Evolutionary conservation across 2,329 filamentous ascomycete species (phyloP).

Genomic region (Fusarium nygamai): DNA sequence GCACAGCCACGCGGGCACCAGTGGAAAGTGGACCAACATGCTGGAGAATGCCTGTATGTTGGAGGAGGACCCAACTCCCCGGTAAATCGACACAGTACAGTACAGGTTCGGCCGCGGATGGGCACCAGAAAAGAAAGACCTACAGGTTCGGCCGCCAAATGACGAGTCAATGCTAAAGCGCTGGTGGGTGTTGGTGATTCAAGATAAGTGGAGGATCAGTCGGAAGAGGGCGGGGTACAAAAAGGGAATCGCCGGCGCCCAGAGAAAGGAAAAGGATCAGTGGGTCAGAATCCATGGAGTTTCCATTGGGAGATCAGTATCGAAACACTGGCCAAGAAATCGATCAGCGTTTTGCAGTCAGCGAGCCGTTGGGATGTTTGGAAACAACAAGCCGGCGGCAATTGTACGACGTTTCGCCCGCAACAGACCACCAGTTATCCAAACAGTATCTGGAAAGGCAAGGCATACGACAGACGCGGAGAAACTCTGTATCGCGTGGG

Average conservation of each 20-base stretch:
- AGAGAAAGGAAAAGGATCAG: neutral
- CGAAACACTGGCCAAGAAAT: conserved; percentile 7
- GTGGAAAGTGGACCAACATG: conserved; percentile 99
- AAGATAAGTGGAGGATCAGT: conserved; percentile 30
- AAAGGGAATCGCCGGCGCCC: conserved; percentile 13
- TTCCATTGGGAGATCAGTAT: conserved; percentile 15
- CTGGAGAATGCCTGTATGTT: conserved; percentile 97
- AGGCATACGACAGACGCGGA: conserved; percentile 25
- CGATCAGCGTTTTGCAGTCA: conserved; percentile 16
- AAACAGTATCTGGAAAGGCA: conserved; percentile 19
- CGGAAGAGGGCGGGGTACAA: conserved; percentile 35
- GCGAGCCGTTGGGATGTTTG: conserved; percentile 9
- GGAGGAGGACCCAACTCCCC: conserved; percentile 70
- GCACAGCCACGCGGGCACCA: conserved; percentile 95
- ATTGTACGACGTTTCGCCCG: conserved; percentile 16
- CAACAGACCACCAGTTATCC: conserved; percentile 8
- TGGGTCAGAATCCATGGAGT: conserved; percentile 22
- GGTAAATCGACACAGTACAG: conserved; percentile 35
- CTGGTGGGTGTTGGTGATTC: conserved; percentile 29
- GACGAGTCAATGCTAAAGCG: conserved; percentile 20
- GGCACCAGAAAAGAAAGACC: conserved; percentile 8
- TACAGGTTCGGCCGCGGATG: conserved; percentile 10
- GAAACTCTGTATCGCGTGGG: conserved; percentile 31
- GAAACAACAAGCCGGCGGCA: conserved; percentile 12
- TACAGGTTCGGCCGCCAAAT: conserved; percentile 24